Percentiles rank a stretch among this genome's conserved stretches.
Evolutionary conservation across 768 basidiomycete genomes (phyloP).

Genomic region (Suillus weaverae): DNA sequence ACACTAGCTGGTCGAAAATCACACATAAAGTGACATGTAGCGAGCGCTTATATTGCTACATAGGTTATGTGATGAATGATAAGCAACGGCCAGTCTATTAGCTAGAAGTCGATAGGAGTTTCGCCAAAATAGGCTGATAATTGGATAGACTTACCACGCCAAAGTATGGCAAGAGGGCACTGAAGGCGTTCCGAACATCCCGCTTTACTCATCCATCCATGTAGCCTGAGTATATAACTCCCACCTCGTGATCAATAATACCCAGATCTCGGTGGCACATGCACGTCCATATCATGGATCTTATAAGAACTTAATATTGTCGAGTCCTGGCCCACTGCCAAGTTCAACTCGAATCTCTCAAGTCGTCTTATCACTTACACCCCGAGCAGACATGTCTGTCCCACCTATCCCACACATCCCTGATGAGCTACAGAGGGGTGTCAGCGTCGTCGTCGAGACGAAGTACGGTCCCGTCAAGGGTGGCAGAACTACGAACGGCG

Average conservation of each 20-base stretch:
- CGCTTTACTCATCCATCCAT: conserved; percentile 4
- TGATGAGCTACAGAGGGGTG: conserved; percentile 50
- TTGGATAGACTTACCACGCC: background rate
- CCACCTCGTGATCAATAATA: background rate
- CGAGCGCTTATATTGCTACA: background rate
- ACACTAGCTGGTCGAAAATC: no score
- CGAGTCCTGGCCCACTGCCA: background rate
- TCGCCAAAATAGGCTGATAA: background rate
- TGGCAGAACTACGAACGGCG: conserved; percentile 58
- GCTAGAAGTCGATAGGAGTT: background rate
- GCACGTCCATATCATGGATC: background rate
- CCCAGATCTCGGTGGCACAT: background rate
- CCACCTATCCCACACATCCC: conserved; percentile 43
- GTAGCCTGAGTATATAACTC: conserved; percentile 1
- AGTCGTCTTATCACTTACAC: background rate
- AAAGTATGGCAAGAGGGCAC: background rate
- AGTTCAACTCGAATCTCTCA: background rate
- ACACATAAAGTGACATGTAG: background rate
- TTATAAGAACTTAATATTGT: background rate
- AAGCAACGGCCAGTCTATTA: background rate
- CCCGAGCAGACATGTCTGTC: background rate
- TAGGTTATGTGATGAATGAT: background rate
- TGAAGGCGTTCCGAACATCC: conserved; percentile 2
- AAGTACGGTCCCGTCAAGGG: conserved; percentile 57
- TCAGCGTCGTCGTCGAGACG: conserved; percentile 52